These are phyloP conservation scores for Musa beccarii DNA, from an alignment of 176 grass and related monocot genomes.

Conservation along the genomic window DNA sequence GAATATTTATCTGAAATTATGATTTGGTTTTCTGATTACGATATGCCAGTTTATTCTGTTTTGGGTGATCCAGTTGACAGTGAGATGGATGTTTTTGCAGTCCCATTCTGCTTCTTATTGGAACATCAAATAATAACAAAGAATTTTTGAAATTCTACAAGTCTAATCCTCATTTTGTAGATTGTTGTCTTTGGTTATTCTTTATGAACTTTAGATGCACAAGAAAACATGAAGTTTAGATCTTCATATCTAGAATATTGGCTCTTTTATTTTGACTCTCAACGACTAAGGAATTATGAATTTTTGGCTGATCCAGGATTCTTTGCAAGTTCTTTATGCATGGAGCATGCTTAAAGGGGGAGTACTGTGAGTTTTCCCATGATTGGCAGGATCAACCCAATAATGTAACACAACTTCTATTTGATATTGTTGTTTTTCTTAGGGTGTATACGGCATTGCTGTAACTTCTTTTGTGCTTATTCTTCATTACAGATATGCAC, in stretches of 20 bases:
- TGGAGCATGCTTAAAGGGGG: slow-evolving; percentile 84
- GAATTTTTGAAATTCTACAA: neutral
- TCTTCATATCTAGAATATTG: neutral
- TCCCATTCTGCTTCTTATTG: no score
- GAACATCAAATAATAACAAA: no score
- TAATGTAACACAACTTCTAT: slow-evolving; percentile 45
- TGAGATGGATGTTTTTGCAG: no score
- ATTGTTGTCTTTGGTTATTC: neutral
- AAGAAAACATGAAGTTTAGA: neutral
- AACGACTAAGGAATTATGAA: neutral
- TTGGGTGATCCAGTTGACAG: neutral
- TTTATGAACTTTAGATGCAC: neutral
- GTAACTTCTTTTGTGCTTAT: slow-evolving; percentile 12
- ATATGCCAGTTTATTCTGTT: neutral
- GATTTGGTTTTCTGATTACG: neutral
- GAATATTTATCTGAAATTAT: neutral
- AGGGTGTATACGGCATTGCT: neutral
- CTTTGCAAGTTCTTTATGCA: slow-evolving; percentile 84
- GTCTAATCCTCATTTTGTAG: neutral
- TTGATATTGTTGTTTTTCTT: neutral
- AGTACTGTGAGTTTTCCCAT: slow-evolving; percentile 84
- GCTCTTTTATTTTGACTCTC: neutral
- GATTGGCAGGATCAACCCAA: slow-evolving; percentile 68
- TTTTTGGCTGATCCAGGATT: slow-evolving; percentile 42
- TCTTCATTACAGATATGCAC: slow-evolving; percentile 53